Percentiles rank a stretch among this genome's conserved stretches.
Conservation (phyloP, 2,329 filamentous ascomycete species). For the Scedosporium minutisporum region DNA sequence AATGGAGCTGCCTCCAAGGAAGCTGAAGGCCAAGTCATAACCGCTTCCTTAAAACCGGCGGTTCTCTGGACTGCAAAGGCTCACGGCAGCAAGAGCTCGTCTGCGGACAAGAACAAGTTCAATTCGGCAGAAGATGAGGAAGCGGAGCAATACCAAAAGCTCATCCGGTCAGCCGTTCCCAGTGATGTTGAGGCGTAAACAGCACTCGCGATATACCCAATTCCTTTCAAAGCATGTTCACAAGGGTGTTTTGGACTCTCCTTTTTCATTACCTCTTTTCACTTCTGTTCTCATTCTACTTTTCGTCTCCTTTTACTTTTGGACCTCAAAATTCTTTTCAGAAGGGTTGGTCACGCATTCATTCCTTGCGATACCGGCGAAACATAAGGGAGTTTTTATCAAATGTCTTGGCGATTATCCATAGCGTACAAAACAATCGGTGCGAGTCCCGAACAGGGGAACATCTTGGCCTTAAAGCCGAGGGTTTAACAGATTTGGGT, state of each 20-base stretch:
- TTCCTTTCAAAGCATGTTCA: background rate
- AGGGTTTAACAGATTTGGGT: too few species aligned
- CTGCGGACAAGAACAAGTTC: slow-evolving; percentile 12
- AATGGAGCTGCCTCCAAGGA: slow-evolving; percentile 20
- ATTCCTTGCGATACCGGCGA: too few species aligned
- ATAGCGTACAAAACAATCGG: too few species aligned
- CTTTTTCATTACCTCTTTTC: background rate
- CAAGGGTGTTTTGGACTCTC: background rate
- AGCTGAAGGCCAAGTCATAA: slow-evolving; percentile 14
- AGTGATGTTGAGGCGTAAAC: slow-evolving; percentile 19
- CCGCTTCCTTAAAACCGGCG: slow-evolving; percentile 9
- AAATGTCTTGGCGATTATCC: too few species aligned
- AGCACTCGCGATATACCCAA: background rate
- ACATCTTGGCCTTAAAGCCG: too few species aligned
- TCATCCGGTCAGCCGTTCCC: slow-evolving; percentile 26
- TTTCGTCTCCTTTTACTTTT: background rate
- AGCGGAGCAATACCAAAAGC: slow-evolving; percentile 24
- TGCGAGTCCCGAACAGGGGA: too few species aligned
- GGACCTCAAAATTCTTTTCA: too few species aligned
- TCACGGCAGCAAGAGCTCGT: slow-evolving; percentile 4
- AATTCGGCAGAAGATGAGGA: slow-evolving; percentile 24
- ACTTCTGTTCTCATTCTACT: background rate
- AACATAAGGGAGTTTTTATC: too few species aligned
- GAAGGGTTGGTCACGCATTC: too few species aligned
- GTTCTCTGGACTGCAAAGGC: slow-evolving; percentile 25